These are phyloP conservation scores for Quercus ilex DNA, from an alignment of 306 rosid genomes.

Conservation along the genomic window DNA sequence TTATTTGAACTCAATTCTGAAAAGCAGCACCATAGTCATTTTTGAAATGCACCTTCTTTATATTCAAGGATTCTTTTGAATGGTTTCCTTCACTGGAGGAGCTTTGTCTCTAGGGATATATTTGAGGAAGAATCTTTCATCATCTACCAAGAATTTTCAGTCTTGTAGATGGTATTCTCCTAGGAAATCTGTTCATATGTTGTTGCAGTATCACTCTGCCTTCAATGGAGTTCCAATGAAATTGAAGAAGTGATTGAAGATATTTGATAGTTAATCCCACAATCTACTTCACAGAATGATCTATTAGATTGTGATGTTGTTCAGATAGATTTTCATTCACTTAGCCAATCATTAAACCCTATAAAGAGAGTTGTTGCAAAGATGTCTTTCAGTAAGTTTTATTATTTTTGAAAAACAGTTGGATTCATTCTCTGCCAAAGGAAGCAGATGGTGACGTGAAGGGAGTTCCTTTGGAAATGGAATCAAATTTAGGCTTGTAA, in stretches of 20 bases:
- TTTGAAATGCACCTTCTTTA: conserved; percentile 35
- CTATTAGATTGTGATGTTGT: conserved; percentile 56
- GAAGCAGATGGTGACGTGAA: conserved; percentile 34
- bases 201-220: conserved; percentile 60
- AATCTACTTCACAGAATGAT: conserved; percentile 36
- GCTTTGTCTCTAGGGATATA: conserved; percentile 50
- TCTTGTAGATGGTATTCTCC: conserved; percentile 61
- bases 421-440: conserved; percentile 12
- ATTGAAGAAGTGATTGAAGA: conserved; percentile 51
- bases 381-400: conserved; percentile 60
- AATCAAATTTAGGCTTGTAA: conserved; percentile 33
- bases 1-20: conserved; percentile 47
- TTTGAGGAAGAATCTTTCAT: conserved; percentile 63
- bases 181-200: too few relatives aligned
- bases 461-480: conserved; percentile 32
- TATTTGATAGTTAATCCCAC: conserved; percentile 48
- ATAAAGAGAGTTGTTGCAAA: conserved; percentile 56
- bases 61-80: conserved; percentile 66
- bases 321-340: conserved; percentile 40
- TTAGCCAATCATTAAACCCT: conserved; percentile 43
- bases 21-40: conserved; percentile 29
- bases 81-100: conserved; percentile 63
- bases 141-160: conserved; percentile 55
- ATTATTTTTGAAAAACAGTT: conserved; percentile 38
- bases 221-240: conserved; percentile 47